Base-by-base conservation (phyloP, 768 basidiomycete species). In the Rubroboletus pulcherrimus region DNA sequence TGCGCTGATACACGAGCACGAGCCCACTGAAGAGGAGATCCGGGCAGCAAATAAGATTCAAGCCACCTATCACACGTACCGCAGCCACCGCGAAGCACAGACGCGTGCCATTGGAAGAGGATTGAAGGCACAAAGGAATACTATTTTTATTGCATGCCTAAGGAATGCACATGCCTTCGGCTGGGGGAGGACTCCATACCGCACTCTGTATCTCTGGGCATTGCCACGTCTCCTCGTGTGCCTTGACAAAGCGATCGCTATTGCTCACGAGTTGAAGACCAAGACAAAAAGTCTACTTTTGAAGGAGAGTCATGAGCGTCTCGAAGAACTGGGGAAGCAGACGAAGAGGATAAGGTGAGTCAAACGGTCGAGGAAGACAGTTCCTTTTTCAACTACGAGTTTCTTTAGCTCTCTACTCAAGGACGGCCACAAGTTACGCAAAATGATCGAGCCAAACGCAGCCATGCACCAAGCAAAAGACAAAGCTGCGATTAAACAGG, bases 211-310 rank as follows among this genome's bases (percentile, higher is more conserved):
- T 59, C 63, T 68, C 6, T 67, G 68, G 47, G 66, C 67, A 17
- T 65, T 81, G 8, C 76, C 78, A 2, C 75, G 71, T 49, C 58
- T 80, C 30, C 63, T 79, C 3, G 57, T 76, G 2, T 78, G 74
- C 56, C 68, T 81, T 30, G 74, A 80, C 45, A 51, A 63, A n/a
- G 61, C 66, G 21, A 63, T 71, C 11, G 37, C 60, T 2, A 29
- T 66, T 19, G 58, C 71, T 8, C 39, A 63, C 38, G 47, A 62
- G 17, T 57, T 64, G 48, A 79, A 78, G 65, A 54, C 19, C 7
- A 60, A 62, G 21, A 61, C 65, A 3, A 79, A 74, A 50, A 63
- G 67, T 40, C 65, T 63, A 17, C 47, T 74, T 12, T 61, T 30
- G 4, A 51, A 59, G 11, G 71, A 63, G n/a, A 50, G 51, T 26